These are phyloP conservation scores for Saccharomyces hybrid DNA, from an alignment of 1,139 yeast species.

Conservation along the genomic window DNA sequence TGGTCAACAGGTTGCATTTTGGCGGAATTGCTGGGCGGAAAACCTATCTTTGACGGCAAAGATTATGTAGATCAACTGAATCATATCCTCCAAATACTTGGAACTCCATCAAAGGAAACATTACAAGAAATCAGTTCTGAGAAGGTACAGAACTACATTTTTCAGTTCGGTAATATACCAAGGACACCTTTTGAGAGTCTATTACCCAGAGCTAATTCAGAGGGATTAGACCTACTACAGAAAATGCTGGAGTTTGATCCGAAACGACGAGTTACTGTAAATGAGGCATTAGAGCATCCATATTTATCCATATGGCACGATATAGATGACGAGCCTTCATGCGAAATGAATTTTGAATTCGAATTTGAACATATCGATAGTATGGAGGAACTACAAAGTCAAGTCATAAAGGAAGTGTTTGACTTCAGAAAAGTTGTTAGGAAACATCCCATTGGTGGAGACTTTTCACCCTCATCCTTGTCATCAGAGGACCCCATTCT, in stretches of 20 bases:
- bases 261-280: constrained; percentile 72
- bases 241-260: constrained; percentile 84
- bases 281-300: constrained; percentile 80
- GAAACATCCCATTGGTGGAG: background rate
- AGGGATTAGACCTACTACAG: constrained; percentile 73
- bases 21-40: constrained; percentile 85
- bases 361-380: constrained; percentile 81
- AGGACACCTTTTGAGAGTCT: constrained; percentile 61
- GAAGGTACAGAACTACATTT: constrained; percentile 83
- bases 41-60: constrained; percentile 84
- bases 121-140: constrained; percentile 75
- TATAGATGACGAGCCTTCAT: constrained; percentile 84
- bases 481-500: background rate
- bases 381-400: constrained; percentile 38
- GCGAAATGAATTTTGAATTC: constrained; percentile 77
- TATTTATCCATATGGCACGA: constrained; percentile 91
- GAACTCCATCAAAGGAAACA: constrained; percentile 83
- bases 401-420: background rate
- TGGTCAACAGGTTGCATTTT: constrained; percentile 96
- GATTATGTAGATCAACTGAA: constrained; percentile 92
- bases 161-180: constrained; percentile 75
- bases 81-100: constrained; percentile 73
- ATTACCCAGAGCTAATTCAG: constrained; percentile 79
- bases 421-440: background rate
- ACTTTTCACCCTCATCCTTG: background rate